Base-by-base conservation (phyloP, 345 rosid species). In the Pistacia atlantica region DNA sequence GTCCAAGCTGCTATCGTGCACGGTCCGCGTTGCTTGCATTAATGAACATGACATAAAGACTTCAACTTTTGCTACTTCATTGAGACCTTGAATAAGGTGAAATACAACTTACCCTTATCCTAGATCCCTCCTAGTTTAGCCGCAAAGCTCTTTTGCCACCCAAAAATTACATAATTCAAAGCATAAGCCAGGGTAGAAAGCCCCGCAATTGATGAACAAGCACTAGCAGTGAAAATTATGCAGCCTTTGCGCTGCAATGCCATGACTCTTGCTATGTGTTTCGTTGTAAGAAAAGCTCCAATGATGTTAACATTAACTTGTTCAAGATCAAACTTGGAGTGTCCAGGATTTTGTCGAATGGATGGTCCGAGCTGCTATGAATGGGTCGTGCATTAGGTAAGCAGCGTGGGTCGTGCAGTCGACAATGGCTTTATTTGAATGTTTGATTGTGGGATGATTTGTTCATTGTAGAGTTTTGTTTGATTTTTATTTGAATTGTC, bases 241-340 rank as follows among this genome's bases (percentile, higher is more conserved):
- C 77, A 78, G 42, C 92, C 84, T 62, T 65, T 65, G 13, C 67
- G 46, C 11, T 59, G 70, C 0, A 75, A 80, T 1, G 84, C 71
- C 87, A 88, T 88, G n/a, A 83, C 84, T 68, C 82, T 77, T 0
- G 87, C 75, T 0, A 88, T 86, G 35, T 86, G 87, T 76, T 88
- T 88, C 51, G 85, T 83, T 5, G 79, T 87, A 0, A 86, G 68
- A 78, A 84, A 81, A 42, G 78, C 76, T 5, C 88, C 86, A 0
- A 69, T 31, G 48, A 81, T 25, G 73, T 88, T 88, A 7, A 86
- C 84, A 12, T 62, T 28, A 25, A 80, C n/a, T 9, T 72, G 72
- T 38, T 88, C 88, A 5, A 86, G 25, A 17, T 84, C 82, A 6
- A 76, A 66, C 67, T 76, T 75, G 16, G 75, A 25, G 9, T 28